A percentile compares a stretch with the other conserved stretches of the same genome.
These are phyloP conservation scores for Epichloe sp. DNA, from an alignment of 2,329 filamentous ascomycete genomes.

Conservation along the genomic window DNA sequence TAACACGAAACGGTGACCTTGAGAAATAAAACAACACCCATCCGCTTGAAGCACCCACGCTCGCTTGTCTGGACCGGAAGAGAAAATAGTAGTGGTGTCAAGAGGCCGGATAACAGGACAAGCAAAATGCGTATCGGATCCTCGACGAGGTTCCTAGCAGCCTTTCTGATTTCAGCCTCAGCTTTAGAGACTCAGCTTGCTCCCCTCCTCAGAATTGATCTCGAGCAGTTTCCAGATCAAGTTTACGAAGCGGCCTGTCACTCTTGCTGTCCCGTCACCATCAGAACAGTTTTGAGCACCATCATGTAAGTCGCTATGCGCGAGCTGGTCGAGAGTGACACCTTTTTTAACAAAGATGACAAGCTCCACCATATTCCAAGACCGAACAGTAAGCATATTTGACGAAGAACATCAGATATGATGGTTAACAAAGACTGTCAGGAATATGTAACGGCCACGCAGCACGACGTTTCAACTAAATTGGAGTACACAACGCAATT, in stretches of 20 bases:
- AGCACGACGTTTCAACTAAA: slow-evolving; percentile 10
- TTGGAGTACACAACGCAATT: slow-evolving; percentile 10
- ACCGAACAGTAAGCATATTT: slow-evolving; percentile 3
- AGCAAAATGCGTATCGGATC: slow-evolving; percentile 1
- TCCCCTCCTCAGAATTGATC: neutral
- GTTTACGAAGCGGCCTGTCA: neutral
- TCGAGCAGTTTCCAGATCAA: slow-evolving; percentile 1
- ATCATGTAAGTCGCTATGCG: slow-evolving; percentile 1
- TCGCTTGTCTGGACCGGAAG: neutral
- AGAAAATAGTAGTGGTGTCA: neutral
- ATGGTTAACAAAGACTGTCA: slow-evolving; percentile 1
- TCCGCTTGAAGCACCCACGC: neutral
- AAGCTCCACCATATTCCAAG: slow-evolving; percentile 4
- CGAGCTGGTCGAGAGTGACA: neutral
- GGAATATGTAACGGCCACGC: slow-evolving; percentile 7
- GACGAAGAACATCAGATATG: neutral
- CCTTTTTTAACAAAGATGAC: neutral
- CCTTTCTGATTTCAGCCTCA: neutral
- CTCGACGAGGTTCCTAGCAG: neutral
- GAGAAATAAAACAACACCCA: neutral
- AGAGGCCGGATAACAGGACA: neutral
- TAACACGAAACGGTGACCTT: neutral
- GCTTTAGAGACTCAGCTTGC: neutral
- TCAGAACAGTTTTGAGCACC: slow-evolving; percentile 3
- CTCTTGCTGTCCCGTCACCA: slow-evolving; percentile 1